These are phyloP conservation scores for Ananas comosus DNA, from an alignment of 176 grass and related monocot species.

Conservation along the genomic window DNA sequence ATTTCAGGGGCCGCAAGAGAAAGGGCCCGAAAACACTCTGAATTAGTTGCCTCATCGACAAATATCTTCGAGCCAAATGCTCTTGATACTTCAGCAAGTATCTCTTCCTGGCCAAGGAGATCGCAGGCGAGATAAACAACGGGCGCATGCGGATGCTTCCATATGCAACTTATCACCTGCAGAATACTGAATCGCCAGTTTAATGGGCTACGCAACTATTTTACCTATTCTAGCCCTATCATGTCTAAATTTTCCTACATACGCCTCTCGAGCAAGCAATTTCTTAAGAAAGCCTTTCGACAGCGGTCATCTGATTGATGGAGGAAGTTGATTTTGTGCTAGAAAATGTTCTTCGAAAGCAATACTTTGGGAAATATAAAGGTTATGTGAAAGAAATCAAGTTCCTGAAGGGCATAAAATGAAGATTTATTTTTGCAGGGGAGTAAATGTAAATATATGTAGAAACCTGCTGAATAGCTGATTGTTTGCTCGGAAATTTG, in stretches of 20 bases:
- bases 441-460: background rate
- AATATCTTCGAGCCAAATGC: conserved; percentile 68
- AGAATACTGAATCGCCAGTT: conserved; percentile 29
- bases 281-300: no score
- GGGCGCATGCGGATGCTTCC: conserved; percentile 75
- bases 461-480: conserved; percentile 72
- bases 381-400: no score
- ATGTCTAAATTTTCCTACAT: no score
- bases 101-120: conserved; percentile 72
- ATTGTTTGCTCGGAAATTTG: conserved; percentile 69
- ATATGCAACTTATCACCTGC: conserved; percentile 86
- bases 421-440: no score
- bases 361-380: no score
- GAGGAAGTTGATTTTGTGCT: no score
- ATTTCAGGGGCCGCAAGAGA: conserved; percentile 45
- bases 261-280: no score
- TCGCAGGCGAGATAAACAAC: conserved; percentile 54
- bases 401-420: no score
- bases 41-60: conserved; percentile 37
- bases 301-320: no score
- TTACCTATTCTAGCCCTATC: no score
- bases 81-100: conserved; percentile 65
- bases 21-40: conserved; percentile 47
- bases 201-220: background rate
- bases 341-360: no score